phyloP scores from a whole-genome alignment of 2,329 filamentous ascomycete species.

The Fusarium sp. region DNA sequence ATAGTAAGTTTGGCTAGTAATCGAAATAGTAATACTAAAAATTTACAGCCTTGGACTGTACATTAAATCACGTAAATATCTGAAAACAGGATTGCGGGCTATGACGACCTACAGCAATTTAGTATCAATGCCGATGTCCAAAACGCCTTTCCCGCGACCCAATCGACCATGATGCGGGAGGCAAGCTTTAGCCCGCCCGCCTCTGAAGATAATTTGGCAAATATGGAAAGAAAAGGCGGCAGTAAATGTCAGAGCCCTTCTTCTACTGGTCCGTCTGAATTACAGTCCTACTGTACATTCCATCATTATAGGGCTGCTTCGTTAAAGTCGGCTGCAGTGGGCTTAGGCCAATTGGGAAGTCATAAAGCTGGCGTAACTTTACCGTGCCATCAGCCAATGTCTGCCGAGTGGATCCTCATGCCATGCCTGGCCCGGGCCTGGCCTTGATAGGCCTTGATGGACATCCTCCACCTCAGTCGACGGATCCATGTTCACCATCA shows the following conservation, averaged over 20 bases:
- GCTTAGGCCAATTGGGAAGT: neutral
- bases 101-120: neutral
- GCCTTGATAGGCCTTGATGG: constrained; percentile 4
- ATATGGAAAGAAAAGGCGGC: neutral
- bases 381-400: constrained; percentile 16
- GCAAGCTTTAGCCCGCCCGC: no score
- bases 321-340: neutral
- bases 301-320: no score
- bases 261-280: no score
- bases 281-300: no score
- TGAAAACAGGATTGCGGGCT: neutral
- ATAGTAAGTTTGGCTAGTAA: no score
- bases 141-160: neutral
- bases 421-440: neutral
- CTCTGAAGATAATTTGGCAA: neutral
- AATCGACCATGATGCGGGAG: neutral
- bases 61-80: neutral
- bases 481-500: constrained; percentile 10
- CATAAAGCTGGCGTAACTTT: no score
- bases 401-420: constrained; percentile 9
- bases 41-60: no score
- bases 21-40: no score
- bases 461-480: constrained; percentile 25
- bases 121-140: neutral
- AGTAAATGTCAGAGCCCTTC: neutral